phyloP scores from a whole-genome alignment of 371 early-diverging fungal species.

The Apophysomyces trapeziformis region DNA sequence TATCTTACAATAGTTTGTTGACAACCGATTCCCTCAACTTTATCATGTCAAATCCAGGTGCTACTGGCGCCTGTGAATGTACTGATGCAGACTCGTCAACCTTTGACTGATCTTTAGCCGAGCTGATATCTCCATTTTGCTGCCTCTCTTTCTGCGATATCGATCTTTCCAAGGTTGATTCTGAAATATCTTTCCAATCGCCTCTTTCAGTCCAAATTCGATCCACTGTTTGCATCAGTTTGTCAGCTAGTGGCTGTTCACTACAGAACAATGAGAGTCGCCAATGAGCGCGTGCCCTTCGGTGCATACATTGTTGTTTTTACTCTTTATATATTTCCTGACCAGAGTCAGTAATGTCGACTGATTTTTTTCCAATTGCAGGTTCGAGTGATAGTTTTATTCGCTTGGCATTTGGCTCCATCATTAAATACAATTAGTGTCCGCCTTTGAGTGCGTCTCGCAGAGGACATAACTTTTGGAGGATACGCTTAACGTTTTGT shows the following conservation, averaged over 20 bases:
- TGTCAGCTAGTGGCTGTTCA: constrained; percentile 57
- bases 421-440: background rate
- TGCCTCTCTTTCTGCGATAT: constrained; percentile 16
- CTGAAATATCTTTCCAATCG: constrained; percentile 58
- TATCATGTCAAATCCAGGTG: constrained; percentile 42
- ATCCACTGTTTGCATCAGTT: constrained; percentile 60
- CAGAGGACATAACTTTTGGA: too few relatives aligned
- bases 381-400: constrained; percentile 62
- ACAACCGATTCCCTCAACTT: constrained; percentile 50
- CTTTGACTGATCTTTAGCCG: constrained; percentile 14
- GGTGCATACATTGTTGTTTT: constrained; percentile 4
- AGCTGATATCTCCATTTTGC: constrained; percentile 13
- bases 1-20: constrained; percentile 45
- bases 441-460: too few relatives aligned
- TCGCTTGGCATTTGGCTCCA: constrained; percentile 41
- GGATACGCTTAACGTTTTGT: too few relatives aligned
- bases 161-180: constrained; percentile 40
- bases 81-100: constrained; percentile 6
- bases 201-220: constrained; percentile 59
- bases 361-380: constrained; percentile 48
- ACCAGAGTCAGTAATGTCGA: constrained; percentile 61
- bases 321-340: constrained; percentile 63
- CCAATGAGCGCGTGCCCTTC: constrained; percentile 1
- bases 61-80: constrained; percentile 15
- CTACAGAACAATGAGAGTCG: constrained; percentile 25